Base-by-base conservation (phyloP, 805 yeast species). In the Kodamaea hsintzibuensis region DNA sequence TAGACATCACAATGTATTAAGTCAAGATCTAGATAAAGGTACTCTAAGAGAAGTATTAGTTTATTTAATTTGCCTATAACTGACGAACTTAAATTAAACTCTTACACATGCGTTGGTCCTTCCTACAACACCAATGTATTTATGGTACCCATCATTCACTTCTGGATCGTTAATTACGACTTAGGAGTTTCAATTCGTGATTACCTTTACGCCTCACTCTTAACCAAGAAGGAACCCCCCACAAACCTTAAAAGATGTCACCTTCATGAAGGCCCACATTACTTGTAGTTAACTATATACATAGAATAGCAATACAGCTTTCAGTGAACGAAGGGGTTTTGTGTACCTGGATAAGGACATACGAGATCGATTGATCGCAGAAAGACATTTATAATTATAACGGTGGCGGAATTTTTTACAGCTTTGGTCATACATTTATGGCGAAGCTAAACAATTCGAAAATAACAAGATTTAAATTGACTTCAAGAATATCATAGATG, bases 1-100 rank as follows among this genome's bases (percentile, higher is more conserved):
- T 62, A 7, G 77, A 68, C 79, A 75, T 75, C 35, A 12, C 35
- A 12, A 30, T 5, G 35, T 30, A 30, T 30, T 2, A 5, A 30
- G 10, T 30, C 35, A 9, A 22, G 25, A 22, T 22, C 25, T 22
- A 22, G 25, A 22, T 30, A 12, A 30, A 12, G 35, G 35, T 12
- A 30, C 35, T 30, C 35, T 30, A 30, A 30, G 25, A 30, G 25
- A 3, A 30, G 10, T 30, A 30, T 30, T 30, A 30, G 8, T 9
- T 30, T 9, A 30, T 30, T 30, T 30, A 30, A 30, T 9, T 9
- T 30, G 35, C 35, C 35, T 30, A 27, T 9, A 30, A 8, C 35
- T 30, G 13, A 8, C 35, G 3, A 22, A 9, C 8, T 30, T 30
- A 30, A 12, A 8, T 30, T 30, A 30, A 5, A 30, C 12, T 12